phyloP scores from a whole-genome alignment of 2,329 filamentous ascomycete species.

The Neopestalotiopsis sp. region DNA sequence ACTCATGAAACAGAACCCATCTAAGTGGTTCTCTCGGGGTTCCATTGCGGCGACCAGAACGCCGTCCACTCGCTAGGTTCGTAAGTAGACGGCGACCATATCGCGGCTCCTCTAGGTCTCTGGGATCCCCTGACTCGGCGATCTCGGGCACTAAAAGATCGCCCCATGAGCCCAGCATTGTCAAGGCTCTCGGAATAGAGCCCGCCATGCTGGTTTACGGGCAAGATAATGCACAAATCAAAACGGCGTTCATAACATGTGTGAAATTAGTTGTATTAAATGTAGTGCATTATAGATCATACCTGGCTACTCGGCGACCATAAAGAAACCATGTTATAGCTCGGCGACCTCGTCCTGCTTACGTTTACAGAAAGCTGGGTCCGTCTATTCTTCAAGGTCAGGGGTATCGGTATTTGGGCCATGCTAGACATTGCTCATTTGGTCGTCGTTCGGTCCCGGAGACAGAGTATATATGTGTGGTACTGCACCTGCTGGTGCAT shows the following conservation, averaged over 20 bases:
- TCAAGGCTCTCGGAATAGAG: background rate
- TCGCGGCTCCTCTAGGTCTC: background rate
- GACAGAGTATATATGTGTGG: background rate
- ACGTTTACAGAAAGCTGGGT: background rate
- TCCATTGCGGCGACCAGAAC: background rate
- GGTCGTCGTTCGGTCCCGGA: background rate
- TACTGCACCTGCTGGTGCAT: no score
- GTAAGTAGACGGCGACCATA: conserved; percentile 13
- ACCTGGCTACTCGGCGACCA: background rate
- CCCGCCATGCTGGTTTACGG: background rate
- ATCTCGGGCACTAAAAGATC: conserved; percentile 13
- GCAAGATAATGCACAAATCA: background rate
- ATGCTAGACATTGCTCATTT: background rate
- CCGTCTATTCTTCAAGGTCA: background rate
- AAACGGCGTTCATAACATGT: background rate
- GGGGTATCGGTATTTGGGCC: background rate
- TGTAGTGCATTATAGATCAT: background rate
- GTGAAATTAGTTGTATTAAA: background rate
- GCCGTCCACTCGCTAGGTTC: background rate
- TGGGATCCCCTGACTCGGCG: conserved; percentile 3
- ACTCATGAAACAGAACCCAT: conserved; percentile 1
- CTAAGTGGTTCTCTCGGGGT: background rate
- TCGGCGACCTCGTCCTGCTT: background rate
- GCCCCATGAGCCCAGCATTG: background rate
- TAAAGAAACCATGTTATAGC: background rate